Conservation (phyloP, 2,329 filamentous ascomycete genomes). For the Hypoxylon sp. region DNA sequence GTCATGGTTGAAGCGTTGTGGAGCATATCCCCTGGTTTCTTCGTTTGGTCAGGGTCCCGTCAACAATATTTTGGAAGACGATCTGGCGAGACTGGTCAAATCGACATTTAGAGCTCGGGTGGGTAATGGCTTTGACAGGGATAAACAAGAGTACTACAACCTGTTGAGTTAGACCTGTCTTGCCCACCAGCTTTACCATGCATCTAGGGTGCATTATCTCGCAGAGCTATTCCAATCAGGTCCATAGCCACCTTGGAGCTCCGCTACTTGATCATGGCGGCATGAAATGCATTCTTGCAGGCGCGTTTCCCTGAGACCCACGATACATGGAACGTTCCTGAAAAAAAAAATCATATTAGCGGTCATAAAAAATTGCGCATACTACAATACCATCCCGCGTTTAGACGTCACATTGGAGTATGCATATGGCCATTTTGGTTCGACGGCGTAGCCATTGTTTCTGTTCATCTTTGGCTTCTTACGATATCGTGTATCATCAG, state of each 20-base stretch:
- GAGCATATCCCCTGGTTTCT: constrained; percentile 16
- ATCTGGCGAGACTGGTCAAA: constrained; percentile 20
- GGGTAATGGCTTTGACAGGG: constrained; percentile 6
- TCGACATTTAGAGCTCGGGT: constrained; percentile 31
- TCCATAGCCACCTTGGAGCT: constrained; percentile 8
- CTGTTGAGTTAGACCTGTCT: constrained; percentile 4
- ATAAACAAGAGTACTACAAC: constrained; percentile 3
- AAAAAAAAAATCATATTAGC: constrained; percentile 13
- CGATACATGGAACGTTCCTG: constrained; percentile 26
- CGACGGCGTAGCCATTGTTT: constrained; percentile 9
- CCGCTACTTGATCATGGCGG: constrained; percentile 14
- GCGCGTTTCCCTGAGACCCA: constrained; percentile 22
- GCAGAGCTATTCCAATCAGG: constrained; percentile 26
- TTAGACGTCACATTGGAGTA: constrained; percentile 5
- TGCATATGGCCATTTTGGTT: constrained; percentile 11
- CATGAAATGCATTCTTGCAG: constrained; percentile 17
- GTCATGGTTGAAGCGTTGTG: constrained; percentile 26
- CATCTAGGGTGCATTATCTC: constrained; percentile 38
- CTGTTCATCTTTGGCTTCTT: constrained; percentile 14
- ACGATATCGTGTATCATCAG: constrained; percentile 10
- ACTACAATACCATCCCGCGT: constrained; percentile 25
- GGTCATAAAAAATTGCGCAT: constrained; percentile 30
- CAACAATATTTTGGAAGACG: constrained; percentile 20
- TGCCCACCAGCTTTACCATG: constrained; percentile 7
- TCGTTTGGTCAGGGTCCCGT: constrained; percentile 26